A percentile compares a stretch with the other conserved stretches of the same genome.
phyloP scores from a whole-genome alignment of 1,284 basidiomycete species.

The Trametes polyzona region DNA sequence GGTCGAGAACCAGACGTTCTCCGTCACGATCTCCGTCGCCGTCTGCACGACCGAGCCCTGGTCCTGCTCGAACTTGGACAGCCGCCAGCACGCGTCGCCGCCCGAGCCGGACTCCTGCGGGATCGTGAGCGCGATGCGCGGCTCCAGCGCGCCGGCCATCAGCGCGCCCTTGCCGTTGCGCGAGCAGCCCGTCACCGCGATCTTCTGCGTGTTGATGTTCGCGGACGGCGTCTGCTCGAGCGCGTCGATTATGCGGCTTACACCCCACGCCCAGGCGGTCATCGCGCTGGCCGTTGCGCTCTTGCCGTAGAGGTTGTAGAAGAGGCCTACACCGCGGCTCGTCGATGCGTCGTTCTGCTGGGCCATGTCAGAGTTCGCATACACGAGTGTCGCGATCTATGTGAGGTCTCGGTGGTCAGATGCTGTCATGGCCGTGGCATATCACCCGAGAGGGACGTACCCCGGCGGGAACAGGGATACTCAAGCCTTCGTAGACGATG shows the following conservation, averaged over 20 bases:
- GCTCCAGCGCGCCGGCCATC: constrained; percentile 56
- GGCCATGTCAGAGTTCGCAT: constrained; percentile 55
- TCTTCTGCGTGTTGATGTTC: constrained; percentile 47
- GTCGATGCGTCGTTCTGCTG: constrained; percentile 41
- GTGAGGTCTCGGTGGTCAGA: not conserved
- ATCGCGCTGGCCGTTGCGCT: constrained; percentile 50
- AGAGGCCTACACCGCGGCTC: constrained; percentile 55
- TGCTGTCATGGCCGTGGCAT: no score
- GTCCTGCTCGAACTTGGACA: constrained; percentile 48
- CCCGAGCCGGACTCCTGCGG: constrained; percentile 62
- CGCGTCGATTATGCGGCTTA: constrained; percentile 57
- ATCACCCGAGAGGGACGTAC: no score
- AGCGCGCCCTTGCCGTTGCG: constrained; percentile 60
- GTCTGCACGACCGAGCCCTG: constrained; percentile 46
- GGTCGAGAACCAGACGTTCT: constrained; percentile 60
- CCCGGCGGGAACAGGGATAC: constrained; percentile 50
- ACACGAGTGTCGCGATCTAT: constrained; percentile 49
- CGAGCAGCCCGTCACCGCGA: constrained; percentile 61
- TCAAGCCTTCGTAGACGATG: constrained; percentile 53
- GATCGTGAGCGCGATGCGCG: constrained; percentile 56
- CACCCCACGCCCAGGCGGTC: constrained; percentile 62
- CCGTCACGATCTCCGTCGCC: constrained; percentile 53
- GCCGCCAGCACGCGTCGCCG: constrained; percentile 58
- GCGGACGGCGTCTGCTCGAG: constrained; percentile 48
- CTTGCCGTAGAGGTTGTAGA: constrained; percentile 55